Percentiles rank a stretch among this genome's conserved stretches.
phyloP scores from a whole-genome alignment of 495 filamentous ascomycete genomes.

The Xylaria scruposa region DNA sequence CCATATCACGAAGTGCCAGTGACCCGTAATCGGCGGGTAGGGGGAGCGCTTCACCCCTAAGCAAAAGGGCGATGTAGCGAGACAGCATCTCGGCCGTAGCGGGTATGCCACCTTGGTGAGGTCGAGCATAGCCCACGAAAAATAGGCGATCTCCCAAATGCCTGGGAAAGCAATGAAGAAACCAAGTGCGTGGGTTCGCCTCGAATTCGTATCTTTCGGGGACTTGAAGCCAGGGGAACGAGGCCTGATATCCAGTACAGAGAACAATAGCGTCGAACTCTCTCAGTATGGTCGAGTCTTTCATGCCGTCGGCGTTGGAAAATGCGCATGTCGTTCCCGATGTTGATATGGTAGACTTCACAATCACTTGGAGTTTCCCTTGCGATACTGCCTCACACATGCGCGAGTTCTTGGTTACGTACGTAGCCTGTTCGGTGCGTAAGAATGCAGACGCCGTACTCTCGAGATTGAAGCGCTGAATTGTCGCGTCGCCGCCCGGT shows the following conservation, averaged over 20 bases:
- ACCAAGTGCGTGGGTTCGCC: constrained; percentile 26
- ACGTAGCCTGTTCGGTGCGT: neutral
- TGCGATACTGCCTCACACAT: constrained; percentile 11
- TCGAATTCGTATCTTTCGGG: neutral
- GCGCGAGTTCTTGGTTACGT: neutral
- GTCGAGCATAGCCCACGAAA: constrained; percentile 29
- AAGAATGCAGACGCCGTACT: neutral
- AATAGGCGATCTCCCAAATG: constrained; percentile 23
- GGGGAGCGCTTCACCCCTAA: neutral
- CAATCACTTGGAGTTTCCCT: neutral
- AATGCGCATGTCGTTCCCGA: neutral
- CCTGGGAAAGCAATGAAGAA: constrained; percentile 24
- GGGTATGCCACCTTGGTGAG: constrained; percentile 29
- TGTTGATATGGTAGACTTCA: neutral
- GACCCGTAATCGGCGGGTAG: neutral
- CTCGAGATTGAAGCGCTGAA: neutral
- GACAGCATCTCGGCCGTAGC: constrained; percentile 23
- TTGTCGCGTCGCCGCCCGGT: neutral
- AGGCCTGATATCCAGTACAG: constrained; percentile 22
- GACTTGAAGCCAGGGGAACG: constrained; percentile 29
- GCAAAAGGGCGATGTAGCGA: constrained; percentile 23
- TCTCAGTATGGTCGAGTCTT: neutral
- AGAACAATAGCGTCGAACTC: constrained; percentile 28
- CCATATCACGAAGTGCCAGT: constrained; percentile 16
- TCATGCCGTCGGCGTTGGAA: neutral